These are phyloP conservation scores for Agroathelia rolfsii DNA, from an alignment of 1,284 basidiomycete species.

Conservation along the genomic window DNA sequence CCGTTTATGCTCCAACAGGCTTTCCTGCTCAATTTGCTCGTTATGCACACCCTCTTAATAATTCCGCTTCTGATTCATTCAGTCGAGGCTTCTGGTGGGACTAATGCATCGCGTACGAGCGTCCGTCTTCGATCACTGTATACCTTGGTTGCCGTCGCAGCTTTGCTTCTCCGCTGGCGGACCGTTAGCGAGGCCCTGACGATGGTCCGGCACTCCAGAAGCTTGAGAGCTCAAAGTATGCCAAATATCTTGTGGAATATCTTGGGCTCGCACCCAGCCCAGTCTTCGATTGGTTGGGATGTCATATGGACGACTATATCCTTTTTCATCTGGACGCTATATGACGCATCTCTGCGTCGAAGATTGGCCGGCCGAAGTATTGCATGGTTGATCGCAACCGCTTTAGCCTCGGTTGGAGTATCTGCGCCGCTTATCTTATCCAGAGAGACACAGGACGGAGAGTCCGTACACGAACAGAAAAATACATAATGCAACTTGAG, in stretches of 20 bases:
- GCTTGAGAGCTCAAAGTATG: constrained; percentile 10
- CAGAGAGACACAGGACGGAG: no score
- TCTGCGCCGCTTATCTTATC: constrained; percentile 1
- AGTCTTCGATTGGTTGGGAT: constrained; percentile 57
- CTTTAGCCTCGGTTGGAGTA: constrained; percentile 1
- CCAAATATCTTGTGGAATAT: constrained; percentile 21
- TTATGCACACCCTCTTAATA: constrained; percentile 53
- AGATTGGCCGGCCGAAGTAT: neutral
- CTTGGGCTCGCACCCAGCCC: constrained; percentile 50
- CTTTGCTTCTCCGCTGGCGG: constrained; percentile 30
- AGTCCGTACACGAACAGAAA: no score
- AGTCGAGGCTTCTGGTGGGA: no score
- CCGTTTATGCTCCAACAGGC: constrained; percentile 38
- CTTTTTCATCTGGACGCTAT: constrained; percentile 27
- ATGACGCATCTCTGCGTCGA: neutral
- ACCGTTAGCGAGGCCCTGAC: constrained; percentile 18
- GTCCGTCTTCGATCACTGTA: constrained; percentile 26
- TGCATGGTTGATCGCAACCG: neutral
- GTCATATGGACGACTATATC: constrained; percentile 48
- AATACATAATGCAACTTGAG: no score
- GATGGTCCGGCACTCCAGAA: constrained; percentile 8
- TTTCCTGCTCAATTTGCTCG: constrained; percentile 52
- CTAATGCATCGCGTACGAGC: no score
- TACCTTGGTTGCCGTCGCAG: constrained; percentile 24
- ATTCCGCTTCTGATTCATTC: constrained; percentile 41